Evolutionary conservation across 352 stramenopile genomes (phyloP), one percentile per base, ranked within the genome.

Genomic region (Phytophthora cajani): DNA sequence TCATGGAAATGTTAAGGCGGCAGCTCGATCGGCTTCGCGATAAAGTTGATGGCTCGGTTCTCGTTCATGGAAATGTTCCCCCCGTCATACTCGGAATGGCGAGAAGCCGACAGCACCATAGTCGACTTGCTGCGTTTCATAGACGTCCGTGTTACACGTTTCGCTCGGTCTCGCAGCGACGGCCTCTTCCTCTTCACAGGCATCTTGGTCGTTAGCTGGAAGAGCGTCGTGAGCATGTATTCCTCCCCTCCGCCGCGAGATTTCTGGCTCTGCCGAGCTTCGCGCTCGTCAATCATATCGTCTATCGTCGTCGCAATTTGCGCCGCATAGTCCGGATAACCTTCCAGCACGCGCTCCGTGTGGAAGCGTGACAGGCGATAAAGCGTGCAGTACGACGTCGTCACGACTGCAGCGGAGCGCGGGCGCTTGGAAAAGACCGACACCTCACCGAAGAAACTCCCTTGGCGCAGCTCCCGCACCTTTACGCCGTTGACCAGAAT

Each of bases 371-470:
- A 87, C 0, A 92, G 66, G 5, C 75, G 79, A 65, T 90, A 92
- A 9, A 92, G 71, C n/a, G 84, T 89, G 65, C 77, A 88, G 50
- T 89, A 92, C 1, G 84, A 85, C 0, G 77, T 75, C 0, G 84
- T 90, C 9, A 85, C 62, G 6, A 92, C 83, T 1, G 80, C 82
- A 21, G 85, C 85, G 0, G 85, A 89, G 2, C 85, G 72, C 16
- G 77, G 78, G 1, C 80, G 80, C 53, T 87, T 80, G 0, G 85
- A 89, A 50, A 93, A 93, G 9, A 91, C 81, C 0, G 85, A 91
- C 10, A 93, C 73, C 52, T 93, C 85, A 1, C 85, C 83, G 61
- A 93, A 91, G 60, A 93, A 91, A 23, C 75, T 87, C 9, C 82
- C 85, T 30, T 85, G 83, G 3, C 78, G 67, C 21, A 93, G 69